A percentile compares a stretch with the other conserved stretches of the same genome.
Conservation (phyloP, 345 rosid genomes). For the Clausena lansium region DNA sequence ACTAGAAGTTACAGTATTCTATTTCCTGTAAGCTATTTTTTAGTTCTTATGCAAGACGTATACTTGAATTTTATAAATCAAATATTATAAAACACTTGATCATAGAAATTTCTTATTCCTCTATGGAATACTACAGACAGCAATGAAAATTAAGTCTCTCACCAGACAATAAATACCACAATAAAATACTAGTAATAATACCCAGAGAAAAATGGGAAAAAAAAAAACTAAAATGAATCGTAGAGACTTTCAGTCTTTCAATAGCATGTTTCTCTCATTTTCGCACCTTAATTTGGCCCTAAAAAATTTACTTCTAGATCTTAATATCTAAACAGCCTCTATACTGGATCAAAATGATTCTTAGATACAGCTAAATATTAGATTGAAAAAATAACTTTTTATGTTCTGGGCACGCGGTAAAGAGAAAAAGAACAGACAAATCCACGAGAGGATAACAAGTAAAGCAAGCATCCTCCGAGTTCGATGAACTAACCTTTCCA, state of each 20-base stretch:
- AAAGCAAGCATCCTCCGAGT: not conserved
- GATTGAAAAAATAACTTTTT: not conserved
- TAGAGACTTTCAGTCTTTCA: not conserved
- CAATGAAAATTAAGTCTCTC: not conserved
- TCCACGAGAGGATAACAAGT: not conserved
- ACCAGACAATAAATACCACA: not conserved
- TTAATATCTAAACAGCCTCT: not conserved
- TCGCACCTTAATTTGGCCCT: not conserved
- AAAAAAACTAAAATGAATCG: not conserved
- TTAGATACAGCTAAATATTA: not conserved
- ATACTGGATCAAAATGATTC: not conserved
- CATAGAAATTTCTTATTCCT: not conserved
- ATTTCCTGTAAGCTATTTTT: not conserved
- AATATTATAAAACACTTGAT: not conserved
- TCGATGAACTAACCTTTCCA: constrained; percentile 47
- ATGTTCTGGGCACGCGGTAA: not conserved
- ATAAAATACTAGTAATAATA: not conserved
- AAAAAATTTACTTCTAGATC: not conserved
- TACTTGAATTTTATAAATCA: not conserved
- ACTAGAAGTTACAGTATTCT: not conserved
- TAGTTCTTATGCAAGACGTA: not conserved
- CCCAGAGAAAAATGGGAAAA: not conserved
- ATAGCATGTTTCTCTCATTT: not conserved
- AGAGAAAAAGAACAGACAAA: not conserved
- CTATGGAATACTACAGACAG: too few relatives aligned